A percentile compares a stretch with the other conserved stretches of the same genome.
These are phyloP conservation scores for Dicorynia guianensis DNA, from an alignment of 306 rosid genomes.

Conservation along the genomic window DNA sequence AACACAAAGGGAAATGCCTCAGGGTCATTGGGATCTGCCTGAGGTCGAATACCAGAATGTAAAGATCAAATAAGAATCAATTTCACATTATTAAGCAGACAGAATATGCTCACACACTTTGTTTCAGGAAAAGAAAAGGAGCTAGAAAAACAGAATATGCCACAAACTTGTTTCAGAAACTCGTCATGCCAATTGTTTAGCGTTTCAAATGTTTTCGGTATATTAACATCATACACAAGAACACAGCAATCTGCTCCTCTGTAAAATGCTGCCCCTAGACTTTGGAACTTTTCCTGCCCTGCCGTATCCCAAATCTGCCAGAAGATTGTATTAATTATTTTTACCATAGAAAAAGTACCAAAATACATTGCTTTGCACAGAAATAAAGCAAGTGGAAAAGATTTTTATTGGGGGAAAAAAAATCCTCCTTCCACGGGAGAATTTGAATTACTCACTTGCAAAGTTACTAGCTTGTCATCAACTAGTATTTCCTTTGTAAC, in stretches of 20 bases:
- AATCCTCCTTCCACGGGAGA: not conserved
- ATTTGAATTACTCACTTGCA: slow-evolving; percentile 66
- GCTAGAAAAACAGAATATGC: not conserved
- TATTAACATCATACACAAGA: slow-evolving; percentile 66
- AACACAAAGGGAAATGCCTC: slow-evolving; percentile 78
- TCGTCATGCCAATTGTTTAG: slow-evolving; percentile 68
- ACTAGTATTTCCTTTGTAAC: slow-evolving; percentile 85
- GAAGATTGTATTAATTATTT: too few species aligned
- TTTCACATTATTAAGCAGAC: not conserved
- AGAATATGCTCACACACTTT: not conserved
- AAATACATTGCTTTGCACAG: not conserved
- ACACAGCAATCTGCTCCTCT: slow-evolving; percentile 76
- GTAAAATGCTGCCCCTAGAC: slow-evolving; percentile 68
- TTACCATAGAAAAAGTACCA: not conserved
- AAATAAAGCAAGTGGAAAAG: not conserved
- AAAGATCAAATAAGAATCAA: not conserved
- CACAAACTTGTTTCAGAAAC: slow-evolving; percentile 69
- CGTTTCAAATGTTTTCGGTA: slow-evolving; percentile 54
- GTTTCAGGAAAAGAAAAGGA: not conserved
- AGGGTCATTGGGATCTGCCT: slow-evolving; percentile 66
- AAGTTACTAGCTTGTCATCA: slow-evolving; percentile 78
- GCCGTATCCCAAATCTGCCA: slow-evolving; percentile 79
- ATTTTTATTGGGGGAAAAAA: too few species aligned
- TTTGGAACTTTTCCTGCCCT: slow-evolving; percentile 75
- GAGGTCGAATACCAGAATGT: slow-evolving; percentile 36